Evolutionary conservation across 768 basidiomycete species (phyloP).

Genomic region (Dentipellis sp.): DNA sequence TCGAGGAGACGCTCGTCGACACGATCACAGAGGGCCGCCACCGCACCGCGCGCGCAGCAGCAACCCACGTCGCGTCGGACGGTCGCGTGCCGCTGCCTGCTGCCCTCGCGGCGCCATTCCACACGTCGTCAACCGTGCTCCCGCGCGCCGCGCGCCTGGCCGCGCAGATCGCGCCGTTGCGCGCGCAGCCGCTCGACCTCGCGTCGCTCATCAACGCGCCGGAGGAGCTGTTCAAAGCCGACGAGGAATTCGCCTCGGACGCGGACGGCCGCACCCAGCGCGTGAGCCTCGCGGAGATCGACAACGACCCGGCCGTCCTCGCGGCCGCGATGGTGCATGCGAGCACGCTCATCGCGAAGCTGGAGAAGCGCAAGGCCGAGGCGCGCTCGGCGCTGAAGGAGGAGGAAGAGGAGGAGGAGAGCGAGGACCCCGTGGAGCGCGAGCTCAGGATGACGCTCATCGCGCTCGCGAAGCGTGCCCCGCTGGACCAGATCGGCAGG

Average conservation of each 20-base stretch:
- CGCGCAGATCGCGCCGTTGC: constrained; percentile 12
- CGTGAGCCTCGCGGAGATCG: background rate
- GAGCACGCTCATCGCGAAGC: constrained; percentile 38
- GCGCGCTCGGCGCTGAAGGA: constrained; percentile 7
- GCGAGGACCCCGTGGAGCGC: constrained; percentile 43
- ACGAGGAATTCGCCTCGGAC: constrained; percentile 25
- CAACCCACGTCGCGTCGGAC: background rate
- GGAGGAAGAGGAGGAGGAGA: constrained; percentile 4
- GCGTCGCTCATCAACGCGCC: constrained; percentile 31
- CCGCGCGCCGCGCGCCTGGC: constrained; percentile 12
- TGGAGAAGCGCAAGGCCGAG: constrained; percentile 25
- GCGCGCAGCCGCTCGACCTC: constrained; percentile 28
- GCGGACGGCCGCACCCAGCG: constrained; percentile 17
- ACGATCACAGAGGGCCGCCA: constrained; percentile 10
- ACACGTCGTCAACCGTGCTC: constrained; percentile 9
- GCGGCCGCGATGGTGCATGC: constrained; percentile 50
- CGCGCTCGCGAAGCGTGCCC: constrained; percentile 70
- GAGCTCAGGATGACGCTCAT: constrained; percentile 66
- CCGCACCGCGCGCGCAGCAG: constrained; percentile 3
- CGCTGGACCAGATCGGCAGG: constrained; percentile 35
- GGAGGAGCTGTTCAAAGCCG: constrained; percentile 31
- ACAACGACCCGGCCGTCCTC: constrained; percentile 37
- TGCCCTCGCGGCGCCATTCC: background rate
- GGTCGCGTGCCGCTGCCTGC: background rate
- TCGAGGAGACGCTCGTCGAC: constrained; percentile 7